phyloP scores from a whole-genome alignment of 2,329 filamentous ascomycete genomes.

The Claviceps africana region DNA sequence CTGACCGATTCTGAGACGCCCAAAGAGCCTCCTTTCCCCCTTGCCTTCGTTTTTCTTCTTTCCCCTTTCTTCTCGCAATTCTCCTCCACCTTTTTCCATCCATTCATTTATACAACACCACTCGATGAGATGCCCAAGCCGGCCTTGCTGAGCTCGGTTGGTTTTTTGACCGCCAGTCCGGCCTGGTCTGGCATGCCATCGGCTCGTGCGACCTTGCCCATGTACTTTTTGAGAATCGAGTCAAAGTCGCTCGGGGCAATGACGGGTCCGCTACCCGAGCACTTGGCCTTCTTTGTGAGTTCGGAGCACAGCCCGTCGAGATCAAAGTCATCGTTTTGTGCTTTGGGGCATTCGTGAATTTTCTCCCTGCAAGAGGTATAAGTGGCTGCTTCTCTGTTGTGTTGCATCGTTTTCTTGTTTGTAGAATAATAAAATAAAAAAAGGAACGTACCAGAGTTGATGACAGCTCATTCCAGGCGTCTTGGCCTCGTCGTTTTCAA shows the following conservation, averaged over 20 bases:
- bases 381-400: slow-evolving; percentile 16
- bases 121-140: slow-evolving; percentile 6
- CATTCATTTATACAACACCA: neutral
- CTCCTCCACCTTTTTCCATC: neutral
- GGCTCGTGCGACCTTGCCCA: slow-evolving; percentile 29
- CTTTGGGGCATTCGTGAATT: slow-evolving; percentile 72
- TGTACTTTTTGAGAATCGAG: slow-evolving; percentile 53
- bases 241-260: slow-evolving; percentile 85
- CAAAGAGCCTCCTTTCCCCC: too few species aligned
- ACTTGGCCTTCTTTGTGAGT: slow-evolving; percentile 89
- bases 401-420: neutral
- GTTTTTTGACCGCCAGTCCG: slow-evolving; percentile 41
- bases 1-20: too few species aligned
- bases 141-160: slow-evolving; percentile 9
- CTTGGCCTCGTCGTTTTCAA: slow-evolving; percentile 48
- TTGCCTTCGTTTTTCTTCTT: too few species aligned
- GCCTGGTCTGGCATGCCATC: slow-evolving; percentile 32
- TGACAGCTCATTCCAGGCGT: slow-evolving; percentile 63
- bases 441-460: slow-evolving; percentile 71
- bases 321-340: slow-evolving; percentile 82
- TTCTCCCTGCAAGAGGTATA: slow-evolving; percentile 58
- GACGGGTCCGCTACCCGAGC: slow-evolving; percentile 78
- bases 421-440: neutral
- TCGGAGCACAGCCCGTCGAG: slow-evolving; percentile 87
- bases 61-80: too few species aligned